Conservation (phyloP, 2,329 filamentous ascomycete genomes). For the Ophiocordyceps polyrhachis-furcata region DNA sequence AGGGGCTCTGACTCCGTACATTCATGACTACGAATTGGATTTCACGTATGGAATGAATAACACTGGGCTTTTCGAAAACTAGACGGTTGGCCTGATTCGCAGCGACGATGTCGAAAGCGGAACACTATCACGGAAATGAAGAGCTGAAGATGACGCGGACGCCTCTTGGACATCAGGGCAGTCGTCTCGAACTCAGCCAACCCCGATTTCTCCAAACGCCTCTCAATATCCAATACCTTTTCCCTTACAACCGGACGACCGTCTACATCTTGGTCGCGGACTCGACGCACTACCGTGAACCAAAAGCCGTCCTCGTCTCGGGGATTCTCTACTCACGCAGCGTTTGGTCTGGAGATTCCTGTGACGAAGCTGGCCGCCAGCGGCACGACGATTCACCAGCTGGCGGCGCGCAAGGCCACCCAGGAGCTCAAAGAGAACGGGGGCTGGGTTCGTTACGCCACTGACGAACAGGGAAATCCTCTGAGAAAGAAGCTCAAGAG, state of each 20-base stretch:
- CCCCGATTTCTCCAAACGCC: constrained; percentile 49
- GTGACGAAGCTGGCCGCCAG: constrained; percentile 27
- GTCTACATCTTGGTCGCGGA: constrained; percentile 47
- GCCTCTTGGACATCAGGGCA: constrained; percentile 14
- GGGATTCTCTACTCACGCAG: constrained; percentile 37
- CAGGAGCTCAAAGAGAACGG: constrained; percentile 51
- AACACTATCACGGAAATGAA: constrained; percentile 16
- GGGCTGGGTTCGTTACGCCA: constrained; percentile 42
- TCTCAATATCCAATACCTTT: constrained; percentile 42
- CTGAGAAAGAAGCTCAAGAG: constrained; percentile 27
- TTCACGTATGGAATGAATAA: constrained; percentile 40
- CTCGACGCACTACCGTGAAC: constrained; percentile 18
- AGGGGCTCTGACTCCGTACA: constrained; percentile 46
- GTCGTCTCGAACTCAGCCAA: constrained; percentile 29
- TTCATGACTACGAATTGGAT: constrained; percentile 44
- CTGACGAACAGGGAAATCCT: constrained; percentile 20
- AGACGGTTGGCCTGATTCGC: constrained; percentile 27
- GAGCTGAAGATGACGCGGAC: constrained; percentile 13
- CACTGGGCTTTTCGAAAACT: constrained; percentile 44
- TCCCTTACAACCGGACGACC: constrained; percentile 44
- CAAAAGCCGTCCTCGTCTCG: constrained; percentile 35
- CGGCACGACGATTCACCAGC: constrained; percentile 45
- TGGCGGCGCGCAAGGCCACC: constrained; percentile 49
- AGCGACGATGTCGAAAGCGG: constrained; percentile 8
- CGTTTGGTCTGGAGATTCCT: constrained; percentile 45